Evolutionary conservation across 768 basidiomycete genomes (phyloP).

Genomic region (Serendipita indica): DNA sequence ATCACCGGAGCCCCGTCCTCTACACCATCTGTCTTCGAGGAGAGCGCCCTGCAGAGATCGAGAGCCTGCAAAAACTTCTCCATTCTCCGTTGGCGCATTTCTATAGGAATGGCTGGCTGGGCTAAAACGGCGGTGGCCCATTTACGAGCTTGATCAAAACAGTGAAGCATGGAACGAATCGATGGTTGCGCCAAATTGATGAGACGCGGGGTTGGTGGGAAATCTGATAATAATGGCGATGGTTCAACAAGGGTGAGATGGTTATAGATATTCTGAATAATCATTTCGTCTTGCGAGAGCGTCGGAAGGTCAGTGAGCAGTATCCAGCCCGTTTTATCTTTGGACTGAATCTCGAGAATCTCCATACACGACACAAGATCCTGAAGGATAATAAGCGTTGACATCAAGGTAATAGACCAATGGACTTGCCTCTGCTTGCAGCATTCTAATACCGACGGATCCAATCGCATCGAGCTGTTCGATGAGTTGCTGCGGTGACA

Average conservation of each 20-base stretch:
- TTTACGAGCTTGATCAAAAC: constrained; percentile 28
- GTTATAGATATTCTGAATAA: constrained; percentile 66
- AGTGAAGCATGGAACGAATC: constrained; percentile 24
- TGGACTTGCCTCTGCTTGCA: constrained; percentile 52
- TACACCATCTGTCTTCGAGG: constrained; percentile 20
- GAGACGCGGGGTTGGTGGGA: constrained; percentile 56
- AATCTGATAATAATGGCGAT: constrained; percentile 60
- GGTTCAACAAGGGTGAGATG: constrained; percentile 59
- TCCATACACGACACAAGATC: constrained; percentile 68
- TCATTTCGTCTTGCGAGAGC: constrained; percentile 42
- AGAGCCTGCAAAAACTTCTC: constrained; percentile 56
- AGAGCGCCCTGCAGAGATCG: constrained; percentile 52
- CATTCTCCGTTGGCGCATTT: constrained; percentile 53
- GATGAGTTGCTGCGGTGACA: constrained; percentile 56
- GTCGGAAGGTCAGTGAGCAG: constrained; percentile 37
- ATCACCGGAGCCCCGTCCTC: constrained; percentile 38
- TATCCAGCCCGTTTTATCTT: constrained; percentile 73
- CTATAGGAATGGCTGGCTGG: constrained; percentile 45
- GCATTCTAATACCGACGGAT: constrained; percentile 55
- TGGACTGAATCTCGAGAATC: constrained; percentile 64
- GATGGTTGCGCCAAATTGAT: constrained; percentile 63
- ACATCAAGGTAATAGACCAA: background rate
- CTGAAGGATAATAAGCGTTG: constrained; percentile 24
- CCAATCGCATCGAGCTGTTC: constrained; percentile 66
- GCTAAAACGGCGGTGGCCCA: constrained; percentile 63